Evolutionary conservation across 2,329 filamentous ascomycete species (phyloP), one percentile per base, ranked within the genome.

Genomic region (Venturia carpophila): DNA sequence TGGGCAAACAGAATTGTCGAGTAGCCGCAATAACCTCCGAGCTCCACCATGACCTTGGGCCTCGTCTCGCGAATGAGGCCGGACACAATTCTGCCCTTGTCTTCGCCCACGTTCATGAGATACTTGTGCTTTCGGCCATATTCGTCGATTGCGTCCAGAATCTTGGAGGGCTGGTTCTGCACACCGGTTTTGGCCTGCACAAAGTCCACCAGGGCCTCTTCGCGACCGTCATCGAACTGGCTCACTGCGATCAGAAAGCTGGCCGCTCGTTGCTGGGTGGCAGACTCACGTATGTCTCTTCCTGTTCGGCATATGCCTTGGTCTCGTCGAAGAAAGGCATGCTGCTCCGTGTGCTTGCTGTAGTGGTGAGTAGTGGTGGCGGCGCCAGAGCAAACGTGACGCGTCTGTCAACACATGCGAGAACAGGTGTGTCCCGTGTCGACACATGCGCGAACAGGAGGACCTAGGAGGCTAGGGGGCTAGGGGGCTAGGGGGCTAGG

Each of bases 21-120:
- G 78, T 94, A 94, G 52, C 90, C 90, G 24, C 92, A 82, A 74
- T 93, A 94, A 61, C 89, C 88, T 60, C 91, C 90, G 0, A 94
- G 80, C 73, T 95, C 90, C 72, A 83, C 83, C 85, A 92, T 90
- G 2, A 80, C 80, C 64, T 84, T 74, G 0, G 89, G 89, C 72
- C 87, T 89, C 60, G 82, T 77, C 68, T 88, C 79, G 24, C 79
- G 78, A 66, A 94, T 92, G 47, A 92, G 74, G 39, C 88, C 81
- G 10, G 82, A 82, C 1, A 93, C 84, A 64, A 91, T 87, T 67
- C 80, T 82, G 60, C 88, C 89, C 76, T 94, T 94, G 71, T 86
- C 80, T 69, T 86, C 82, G 49, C 90, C 90, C 1, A 94, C 84
- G 68, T 92, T 93, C 87, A 93, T 93, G 63, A 93, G 82, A 68